phyloP scores from a whole-genome alignment of 2,329 filamentous ascomycete genomes.

The Apiospora hydei region DNA sequence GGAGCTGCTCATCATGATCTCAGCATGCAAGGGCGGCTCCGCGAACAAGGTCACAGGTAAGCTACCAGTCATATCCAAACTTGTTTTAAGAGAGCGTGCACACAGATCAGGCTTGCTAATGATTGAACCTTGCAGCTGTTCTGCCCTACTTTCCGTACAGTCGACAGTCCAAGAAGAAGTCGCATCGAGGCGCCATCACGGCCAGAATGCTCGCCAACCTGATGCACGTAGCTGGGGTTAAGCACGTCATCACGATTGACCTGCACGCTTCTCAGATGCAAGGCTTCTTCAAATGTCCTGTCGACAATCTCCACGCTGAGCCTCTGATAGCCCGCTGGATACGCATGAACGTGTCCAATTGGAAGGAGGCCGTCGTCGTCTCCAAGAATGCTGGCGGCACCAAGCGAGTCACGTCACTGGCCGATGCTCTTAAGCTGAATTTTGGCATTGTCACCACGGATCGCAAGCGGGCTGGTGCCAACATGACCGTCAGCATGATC shows the following conservation, averaged over 20 bases:
- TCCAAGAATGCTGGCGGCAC: conserved; percentile 98
- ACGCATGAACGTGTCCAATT: conserved; percentile 82
- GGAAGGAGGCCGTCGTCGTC: conserved; percentile 92
- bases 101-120: conserved; percentile 10
- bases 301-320: conserved; percentile 96
- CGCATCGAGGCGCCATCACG: conserved; percentile 93
- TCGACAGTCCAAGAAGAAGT: conserved; percentile 99
- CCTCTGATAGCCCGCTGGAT: conserved; percentile 97
- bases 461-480: conserved; percentile 66
- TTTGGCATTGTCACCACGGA: conserved; percentile 96
- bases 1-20: conserved; percentile 99
- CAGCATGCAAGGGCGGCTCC: conserved; percentile 96
- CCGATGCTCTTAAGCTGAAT: conserved; percentile 94
- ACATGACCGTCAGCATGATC: conserved; percentile 82
- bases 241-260: conserved; percentile 97
- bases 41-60: conserved; percentile 95
- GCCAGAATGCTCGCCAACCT: conserved; percentile 97
- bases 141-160: conserved; percentile 99
- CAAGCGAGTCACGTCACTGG: conserved; percentile 94
- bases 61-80: conserved; percentile 37
- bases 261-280: conserved; percentile 99
- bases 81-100: background rate
- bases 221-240: conserved; percentile 89
- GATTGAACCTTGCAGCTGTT: conserved; percentile 63
- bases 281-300: conserved; percentile 96